Evolutionary conservation across 257 asterid genomes (phyloP).

Genomic region (Mitragyna speciosa): DNA sequence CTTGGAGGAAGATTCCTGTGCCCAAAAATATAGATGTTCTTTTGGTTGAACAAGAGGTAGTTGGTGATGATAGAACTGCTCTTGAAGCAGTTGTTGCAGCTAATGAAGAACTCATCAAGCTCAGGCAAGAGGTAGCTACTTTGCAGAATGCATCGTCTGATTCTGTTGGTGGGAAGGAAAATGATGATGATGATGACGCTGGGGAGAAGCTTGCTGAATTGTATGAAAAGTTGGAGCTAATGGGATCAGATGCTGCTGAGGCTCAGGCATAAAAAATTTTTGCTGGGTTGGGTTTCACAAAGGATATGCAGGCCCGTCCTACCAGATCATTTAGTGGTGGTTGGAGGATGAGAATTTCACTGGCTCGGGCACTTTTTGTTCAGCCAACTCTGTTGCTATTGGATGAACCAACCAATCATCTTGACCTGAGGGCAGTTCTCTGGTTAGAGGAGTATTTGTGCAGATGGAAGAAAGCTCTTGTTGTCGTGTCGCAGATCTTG

Average conservation of each 20-base stretch:
- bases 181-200: slow-evolving; percentile 23
- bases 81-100: slow-evolving; percentile 32
- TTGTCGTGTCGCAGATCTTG: slow-evolving; percentile 39
- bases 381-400: slow-evolving; percentile 37
- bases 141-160: slow-evolving; percentile 21
- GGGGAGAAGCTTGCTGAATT: slow-evolving; percentile 35
- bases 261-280: slow-evolving; percentile 39
- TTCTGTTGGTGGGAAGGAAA: slow-evolving; percentile 10
- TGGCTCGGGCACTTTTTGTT: slow-evolving; percentile 39
- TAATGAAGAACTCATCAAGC: slow-evolving; percentile 30
- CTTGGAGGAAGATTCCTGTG: slow-evolving; percentile 29
- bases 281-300: slow-evolving; percentile 40
- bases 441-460: slow-evolving; percentile 42
- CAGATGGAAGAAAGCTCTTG: slow-evolving; percentile 42
- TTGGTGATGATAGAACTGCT: slow-evolving; percentile 29
- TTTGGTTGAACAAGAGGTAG: slow-evolving; percentile 26
- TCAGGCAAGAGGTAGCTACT: slow-evolving; percentile 32
- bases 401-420: slow-evolving; percentile 44
- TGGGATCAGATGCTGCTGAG: slow-evolving; percentile 41
- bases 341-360: slow-evolving; percentile 42
- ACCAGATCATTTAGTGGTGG: slow-evolving; percentile 41
- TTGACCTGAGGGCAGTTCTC: slow-evolving; percentile 38
- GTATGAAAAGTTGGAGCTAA: slow-evolving; percentile 33
- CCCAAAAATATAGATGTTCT: slow-evolving; percentile 28
- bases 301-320: slow-evolving; percentile 34